Conservation (phyloP, 352 stramenopile species). For the Pythium angustatum region DNA sequence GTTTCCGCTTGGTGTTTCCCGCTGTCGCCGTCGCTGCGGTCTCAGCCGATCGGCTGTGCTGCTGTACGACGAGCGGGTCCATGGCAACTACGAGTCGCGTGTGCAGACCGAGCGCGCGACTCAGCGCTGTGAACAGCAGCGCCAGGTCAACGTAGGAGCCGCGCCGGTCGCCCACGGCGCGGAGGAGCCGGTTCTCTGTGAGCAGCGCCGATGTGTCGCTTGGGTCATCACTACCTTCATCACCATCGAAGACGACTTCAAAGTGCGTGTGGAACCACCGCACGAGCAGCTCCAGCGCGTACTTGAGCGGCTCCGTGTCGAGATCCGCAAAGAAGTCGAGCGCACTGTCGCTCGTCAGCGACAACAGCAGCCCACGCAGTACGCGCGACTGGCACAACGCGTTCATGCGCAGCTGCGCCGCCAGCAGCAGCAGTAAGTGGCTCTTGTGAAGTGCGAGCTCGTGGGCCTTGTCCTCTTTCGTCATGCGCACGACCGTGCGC, state of each 20-base stretch:
- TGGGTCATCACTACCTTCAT: background rate
- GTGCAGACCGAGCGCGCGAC: conserved; percentile 48
- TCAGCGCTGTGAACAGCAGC: conserved; percentile 66
- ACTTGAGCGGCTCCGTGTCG: conserved; percentile 39
- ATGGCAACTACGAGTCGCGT: conserved; percentile 51
- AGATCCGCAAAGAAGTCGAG: conserved; percentile 51
- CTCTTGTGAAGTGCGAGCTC: conserved; percentile 66
- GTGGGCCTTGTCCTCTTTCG: conserved; percentile 61
- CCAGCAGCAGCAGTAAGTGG: conserved; percentile 68
- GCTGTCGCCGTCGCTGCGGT: background rate
- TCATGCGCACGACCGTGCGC: conserved; percentile 52
- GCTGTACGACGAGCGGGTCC: conserved; percentile 55
- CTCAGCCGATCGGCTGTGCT: conserved; percentile 46
- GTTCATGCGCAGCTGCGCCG: conserved; percentile 50
- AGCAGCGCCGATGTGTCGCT: conserved; percentile 22
- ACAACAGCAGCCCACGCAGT: conserved; percentile 60
- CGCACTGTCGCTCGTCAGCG: conserved; percentile 41
- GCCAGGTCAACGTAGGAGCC: conserved; percentile 51
- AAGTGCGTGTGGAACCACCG: conserved; percentile 70
- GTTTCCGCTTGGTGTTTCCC: background rate
- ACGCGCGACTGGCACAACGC: conserved; percentile 41
- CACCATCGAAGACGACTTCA: conserved; percentile 15
- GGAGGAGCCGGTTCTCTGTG: conserved; percentile 51
- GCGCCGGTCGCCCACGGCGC: conserved; percentile 49
- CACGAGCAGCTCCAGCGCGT: conserved; percentile 64